phyloP scores from a whole-genome alignment of 805 yeast genomes.

The Cyberlindnera suaveolens region DNA sequence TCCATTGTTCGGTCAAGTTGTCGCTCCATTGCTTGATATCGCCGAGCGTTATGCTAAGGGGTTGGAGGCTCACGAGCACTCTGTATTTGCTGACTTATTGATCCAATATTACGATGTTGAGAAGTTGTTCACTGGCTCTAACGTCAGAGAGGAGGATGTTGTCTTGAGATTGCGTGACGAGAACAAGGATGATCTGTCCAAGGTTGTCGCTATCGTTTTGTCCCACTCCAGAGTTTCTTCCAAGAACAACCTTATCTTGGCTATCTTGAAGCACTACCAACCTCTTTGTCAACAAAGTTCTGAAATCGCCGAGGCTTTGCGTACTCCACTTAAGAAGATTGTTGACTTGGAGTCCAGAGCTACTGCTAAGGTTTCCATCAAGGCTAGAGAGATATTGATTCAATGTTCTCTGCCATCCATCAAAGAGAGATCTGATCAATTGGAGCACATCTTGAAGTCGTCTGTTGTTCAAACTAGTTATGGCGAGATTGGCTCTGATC shows the following conservation, averaged over 20 bases:
- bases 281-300: conserved; percentile 70
- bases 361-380: conserved; percentile 88
- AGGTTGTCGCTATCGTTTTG: conserved; percentile 66
- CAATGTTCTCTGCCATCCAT: conserved; percentile 96
- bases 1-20: conserved; percentile 46
- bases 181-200: conserved; percentile 65
- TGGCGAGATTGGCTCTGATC: conserved; percentile 75
- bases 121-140: conserved; percentile 67
- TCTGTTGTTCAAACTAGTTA: conserved; percentile 86
- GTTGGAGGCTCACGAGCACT: conserved; percentile 75
- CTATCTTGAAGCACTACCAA: conserved; percentile 77
- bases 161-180: conserved; percentile 84
- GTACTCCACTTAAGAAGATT: conserved; percentile 65
- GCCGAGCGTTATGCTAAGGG: conserved; percentile 71
- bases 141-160: conserved; percentile 82
- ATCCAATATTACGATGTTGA: conserved; percentile 75
- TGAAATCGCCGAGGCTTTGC: conserved; percentile 59
- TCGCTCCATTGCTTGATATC: conserved; percentile 69
- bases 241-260: conserved; percentile 83
- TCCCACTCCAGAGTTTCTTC: conserved; percentile 93
- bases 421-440: conserved; percentile 92
- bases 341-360: conserved; percentile 88
- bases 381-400: conserved; percentile 92
- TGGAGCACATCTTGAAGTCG: conserved; percentile 89
- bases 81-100: conserved; percentile 63